Evolutionary conservation across 208 protist genomes (phyloP).

Genomic region (Crithidia mellificae): DNA sequence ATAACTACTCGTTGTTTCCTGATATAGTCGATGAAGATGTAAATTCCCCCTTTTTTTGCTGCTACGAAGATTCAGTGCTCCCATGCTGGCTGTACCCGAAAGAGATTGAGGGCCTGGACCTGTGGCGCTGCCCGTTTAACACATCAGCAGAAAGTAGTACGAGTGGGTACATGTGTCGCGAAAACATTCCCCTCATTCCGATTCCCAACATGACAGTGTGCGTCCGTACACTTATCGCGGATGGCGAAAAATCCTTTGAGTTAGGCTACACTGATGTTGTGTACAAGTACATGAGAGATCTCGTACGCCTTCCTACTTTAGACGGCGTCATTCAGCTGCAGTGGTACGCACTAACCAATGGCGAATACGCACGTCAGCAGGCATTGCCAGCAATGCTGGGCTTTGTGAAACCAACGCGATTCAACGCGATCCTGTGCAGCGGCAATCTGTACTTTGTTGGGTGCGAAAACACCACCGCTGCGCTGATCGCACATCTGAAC

Average conservation of each 20-base stretch:
- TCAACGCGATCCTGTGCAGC: slow-evolving; percentile 19
- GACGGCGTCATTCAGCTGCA: slow-evolving; percentile 37
- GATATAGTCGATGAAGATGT: background rate
- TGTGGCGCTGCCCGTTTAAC: background rate
- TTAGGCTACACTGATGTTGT: background rate
- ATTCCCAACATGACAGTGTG: background rate
- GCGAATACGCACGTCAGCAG: slow-evolving; percentile 15
- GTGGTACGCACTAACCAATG: slow-evolving; percentile 30
- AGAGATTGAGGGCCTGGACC: background rate
- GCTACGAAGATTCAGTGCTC: background rate
- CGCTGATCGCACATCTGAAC: slow-evolving; percentile 36
- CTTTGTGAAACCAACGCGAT: slow-evolving; percentile 22
- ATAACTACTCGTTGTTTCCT: background rate
- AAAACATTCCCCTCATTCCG: background rate
- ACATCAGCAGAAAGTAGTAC: background rate
- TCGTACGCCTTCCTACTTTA: background rate
- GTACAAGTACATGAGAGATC: background rate
- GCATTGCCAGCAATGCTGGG: slow-evolving; percentile 9
- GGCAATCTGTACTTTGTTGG: slow-evolving; percentile 54
- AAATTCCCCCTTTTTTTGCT: background rate
- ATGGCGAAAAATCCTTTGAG: background rate
- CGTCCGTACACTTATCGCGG: no score
- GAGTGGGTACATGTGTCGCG: background rate
- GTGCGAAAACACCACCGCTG: slow-evolving; percentile 18
- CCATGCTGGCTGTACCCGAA: background rate